phyloP scores from a whole-genome alignment of 2,329 filamentous ascomycete genomes.

The Nemania abortiva region DNA sequence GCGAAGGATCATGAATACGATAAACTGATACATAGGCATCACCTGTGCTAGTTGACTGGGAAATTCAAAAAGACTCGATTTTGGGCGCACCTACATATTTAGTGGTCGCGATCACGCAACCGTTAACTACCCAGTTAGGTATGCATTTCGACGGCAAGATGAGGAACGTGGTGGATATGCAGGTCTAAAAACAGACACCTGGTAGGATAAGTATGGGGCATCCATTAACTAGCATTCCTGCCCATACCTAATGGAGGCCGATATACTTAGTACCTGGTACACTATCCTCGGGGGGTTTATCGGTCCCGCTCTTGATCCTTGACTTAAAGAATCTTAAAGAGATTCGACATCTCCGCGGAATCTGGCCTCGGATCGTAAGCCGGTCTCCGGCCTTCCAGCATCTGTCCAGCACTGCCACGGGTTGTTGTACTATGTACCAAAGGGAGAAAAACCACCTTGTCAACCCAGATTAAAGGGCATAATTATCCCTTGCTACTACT shows the following conservation, averaged over 20 bases:
- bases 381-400: slow-evolving; percentile 11
- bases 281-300: not conserved
- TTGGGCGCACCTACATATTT: not conserved
- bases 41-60: not conserved
- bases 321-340: not conserved
- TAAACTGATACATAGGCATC: not conserved
- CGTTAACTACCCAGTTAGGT: not conserved
- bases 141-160: not conserved
- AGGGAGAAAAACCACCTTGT: not conserved
- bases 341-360: slow-evolving; percentile 17
- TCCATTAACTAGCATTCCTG: not conserved
- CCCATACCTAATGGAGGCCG: not conserved
- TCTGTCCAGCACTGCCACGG: not conserved
- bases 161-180: slow-evolving; percentile 8
- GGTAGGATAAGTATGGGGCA: not conserved
- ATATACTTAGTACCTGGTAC: not conserved
- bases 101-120: not conserved
- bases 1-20: not conserved
- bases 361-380: slow-evolving; percentile 25
- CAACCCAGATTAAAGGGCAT: slow-evolving; percentile 3
- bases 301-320: not conserved
- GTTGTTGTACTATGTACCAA: not conserved
- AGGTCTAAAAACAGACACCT: slow-evolving; percentile 16
- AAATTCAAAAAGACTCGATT: no score
- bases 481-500: slow-evolving; percentile 14